phyloP scores from a whole-genome alignment of 768 basidiomycete species.

The Symmetrospora coprosmae region DNA sequence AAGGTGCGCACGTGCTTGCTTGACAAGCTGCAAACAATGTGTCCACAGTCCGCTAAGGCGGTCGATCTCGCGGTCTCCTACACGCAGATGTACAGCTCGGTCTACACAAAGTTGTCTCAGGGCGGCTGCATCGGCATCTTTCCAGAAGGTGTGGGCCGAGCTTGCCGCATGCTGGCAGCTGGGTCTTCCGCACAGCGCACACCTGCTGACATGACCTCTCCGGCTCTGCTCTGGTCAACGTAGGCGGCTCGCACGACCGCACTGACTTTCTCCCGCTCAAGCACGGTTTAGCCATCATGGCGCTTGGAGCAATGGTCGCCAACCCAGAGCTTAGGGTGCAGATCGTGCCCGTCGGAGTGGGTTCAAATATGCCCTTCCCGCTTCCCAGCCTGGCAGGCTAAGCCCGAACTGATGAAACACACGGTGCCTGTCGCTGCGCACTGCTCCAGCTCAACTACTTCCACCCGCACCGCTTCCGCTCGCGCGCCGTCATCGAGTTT shows the following conservation, averaged over 20 bases:
- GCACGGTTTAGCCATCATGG: constrained; percentile 95
- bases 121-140: constrained; percentile 93
- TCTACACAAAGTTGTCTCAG: constrained; percentile 69
- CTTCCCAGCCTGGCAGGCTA: no score
- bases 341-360: constrained; percentile 57
- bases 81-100: constrained; percentile 72
- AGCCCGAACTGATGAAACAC: no score
- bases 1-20: constrained; percentile 28
- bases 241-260: constrained; percentile 95
- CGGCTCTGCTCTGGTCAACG: no score
- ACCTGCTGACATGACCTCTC: no score
- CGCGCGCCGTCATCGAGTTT: constrained; percentile 93
- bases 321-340: constrained; percentile 73
- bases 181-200: background rate
- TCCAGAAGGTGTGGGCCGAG: constrained; percentile 77
- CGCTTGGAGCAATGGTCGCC: constrained; percentile 89
- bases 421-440: no score
- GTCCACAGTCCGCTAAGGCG: background rate
- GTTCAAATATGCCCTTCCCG: no score
- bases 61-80: background rate
- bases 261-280: constrained; percentile 91
- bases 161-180: background rate
- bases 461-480: constrained; percentile 74
- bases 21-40: no score
- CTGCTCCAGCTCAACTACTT: constrained; percentile 44